phyloP scores from a whole-genome alignment of 176 grass and related monocot genomes.

The Tillandsia leiboldiana region DNA sequence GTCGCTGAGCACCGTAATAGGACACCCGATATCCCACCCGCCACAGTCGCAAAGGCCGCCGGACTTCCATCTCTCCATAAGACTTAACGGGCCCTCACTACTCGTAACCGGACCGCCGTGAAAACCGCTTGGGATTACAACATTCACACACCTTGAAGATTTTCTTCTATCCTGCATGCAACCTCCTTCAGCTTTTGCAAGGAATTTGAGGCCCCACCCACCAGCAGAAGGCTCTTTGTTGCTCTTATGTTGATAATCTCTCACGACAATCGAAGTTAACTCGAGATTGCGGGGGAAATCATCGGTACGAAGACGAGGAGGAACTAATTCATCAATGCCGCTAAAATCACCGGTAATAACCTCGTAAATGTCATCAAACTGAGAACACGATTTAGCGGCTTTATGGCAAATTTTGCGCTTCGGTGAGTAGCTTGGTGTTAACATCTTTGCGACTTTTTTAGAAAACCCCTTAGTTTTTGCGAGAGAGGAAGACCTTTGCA shows the following conservation, averaged over 20 bases:
- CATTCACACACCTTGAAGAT: conserved; percentile 24
- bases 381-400: conserved; percentile 28
- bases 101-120: conserved; percentile 32
- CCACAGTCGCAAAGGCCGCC: conserved; percentile 61
- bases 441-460: conserved; percentile 53
- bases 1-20: conserved; percentile 51
- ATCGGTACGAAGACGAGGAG: conserved; percentile 14
- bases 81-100: conserved; percentile 31
- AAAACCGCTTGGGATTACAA: conserved; percentile 53
- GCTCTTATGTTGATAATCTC: conserved; percentile 13
- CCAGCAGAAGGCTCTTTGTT: conserved; percentile 23
- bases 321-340: conserved; percentile 22
- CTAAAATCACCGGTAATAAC: conserved; percentile 12
- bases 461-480: conserved; percentile 46
- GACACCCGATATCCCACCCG: conserved; percentile 82
- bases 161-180: conserved; percentile 7
- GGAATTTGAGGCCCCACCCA: conserved; percentile 93
- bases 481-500: conserved; percentile 22
- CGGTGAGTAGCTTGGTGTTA: conserved; percentile 41
- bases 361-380: conserved; percentile 22
- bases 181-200: conserved; percentile 31
- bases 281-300: conserved; percentile 44
- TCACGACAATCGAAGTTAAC: conserved; percentile 57
- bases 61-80: conserved; percentile 56
- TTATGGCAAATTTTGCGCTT: conserved; percentile 33